A percentile compares a stretch with the other conserved stretches of the same genome.
phyloP scores from a whole-genome alignment of 805 yeast genomes.

The Sugiyamaella americana region DNA sequence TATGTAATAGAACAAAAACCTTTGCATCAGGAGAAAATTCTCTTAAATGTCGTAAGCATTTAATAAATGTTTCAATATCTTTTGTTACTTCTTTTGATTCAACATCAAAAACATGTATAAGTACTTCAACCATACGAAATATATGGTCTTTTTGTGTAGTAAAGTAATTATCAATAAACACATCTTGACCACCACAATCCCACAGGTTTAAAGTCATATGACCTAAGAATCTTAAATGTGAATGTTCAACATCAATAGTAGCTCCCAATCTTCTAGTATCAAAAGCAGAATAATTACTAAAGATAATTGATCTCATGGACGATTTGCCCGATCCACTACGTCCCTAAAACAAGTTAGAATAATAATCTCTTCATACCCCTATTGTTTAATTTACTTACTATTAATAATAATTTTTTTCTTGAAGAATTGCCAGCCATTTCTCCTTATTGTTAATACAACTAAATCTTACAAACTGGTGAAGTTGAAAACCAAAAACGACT shows the following conservation, averaged over 20 bases:
- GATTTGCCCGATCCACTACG: conserved; percentile 97
- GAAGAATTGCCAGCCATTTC: conserved; percentile 26
- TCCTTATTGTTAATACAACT: no score
- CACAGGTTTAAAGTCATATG: conserved; percentile 92
- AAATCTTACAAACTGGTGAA: no score
- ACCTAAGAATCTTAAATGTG: conserved; percentile 85
- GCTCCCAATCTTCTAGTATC: conserved; percentile 95
- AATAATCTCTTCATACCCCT: neutral
- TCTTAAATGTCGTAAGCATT: conserved; percentile 73
- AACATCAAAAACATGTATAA: conserved; percentile 94
- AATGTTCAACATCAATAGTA: conserved; percentile 97
- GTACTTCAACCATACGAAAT: conserved; percentile 90
- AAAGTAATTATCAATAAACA: conserved; percentile 90
- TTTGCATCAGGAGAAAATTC: conserved; percentile 86
- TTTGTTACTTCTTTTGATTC: conserved; percentile 86
- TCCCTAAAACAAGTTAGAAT: conserved; percentile 44
- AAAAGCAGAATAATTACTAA: conserved; percentile 92
- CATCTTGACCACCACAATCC: conserved; percentile 97
- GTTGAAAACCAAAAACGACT: no score
- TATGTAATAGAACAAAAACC: conserved; percentile 85
- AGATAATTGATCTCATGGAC: conserved; percentile 94
- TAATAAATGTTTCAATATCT: conserved; percentile 85
- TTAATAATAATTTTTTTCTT: conserved; percentile 50
- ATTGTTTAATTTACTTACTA: conserved; percentile 36
- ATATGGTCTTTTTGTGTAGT: conserved; percentile 86